Evolutionary conservation across 176 grass and related monocot genomes (phyloP).

Genomic region (Miscanthus lutarioriparius): DNA sequence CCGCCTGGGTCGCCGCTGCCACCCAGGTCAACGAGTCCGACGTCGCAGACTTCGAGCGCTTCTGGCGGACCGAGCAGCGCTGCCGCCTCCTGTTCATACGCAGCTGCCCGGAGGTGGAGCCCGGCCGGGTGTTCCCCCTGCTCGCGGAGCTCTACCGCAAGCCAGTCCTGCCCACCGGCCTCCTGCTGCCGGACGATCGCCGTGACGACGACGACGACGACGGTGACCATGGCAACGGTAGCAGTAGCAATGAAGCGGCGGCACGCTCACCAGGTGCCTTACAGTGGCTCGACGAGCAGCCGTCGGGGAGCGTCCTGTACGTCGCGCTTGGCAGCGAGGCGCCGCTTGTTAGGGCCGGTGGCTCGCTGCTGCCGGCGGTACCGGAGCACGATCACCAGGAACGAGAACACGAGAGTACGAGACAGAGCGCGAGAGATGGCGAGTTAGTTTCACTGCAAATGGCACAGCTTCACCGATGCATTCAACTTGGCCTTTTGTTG

Average conservation of each 20-base stretch:
- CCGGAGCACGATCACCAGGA: too few species aligned
- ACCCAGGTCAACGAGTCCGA: neutral
- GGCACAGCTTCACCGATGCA: too few species aligned
- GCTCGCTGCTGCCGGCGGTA: too few species aligned
- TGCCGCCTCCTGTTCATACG: neutral
- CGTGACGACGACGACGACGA: neutral
- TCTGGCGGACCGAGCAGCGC: neutral
- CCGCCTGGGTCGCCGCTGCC: neutral
- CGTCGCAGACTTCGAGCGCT: neutral
- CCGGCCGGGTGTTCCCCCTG: neutral
- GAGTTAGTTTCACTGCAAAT: too few species aligned
- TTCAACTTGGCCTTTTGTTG: too few species aligned
- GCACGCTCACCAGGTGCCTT: neutral
- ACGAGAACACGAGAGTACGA: too few species aligned
- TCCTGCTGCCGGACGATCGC: neutral
- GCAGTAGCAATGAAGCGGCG: too few species aligned
- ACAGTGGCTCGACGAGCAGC: constrained; percentile 36
- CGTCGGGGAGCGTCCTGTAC: constrained; percentile 26
- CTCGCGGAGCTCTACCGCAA: constrained; percentile 1
- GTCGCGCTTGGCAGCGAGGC: constrained; percentile 45
- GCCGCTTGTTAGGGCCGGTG: too few species aligned
- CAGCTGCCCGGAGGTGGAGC: constrained; percentile 33
- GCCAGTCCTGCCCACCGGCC: constrained; percentile 28
- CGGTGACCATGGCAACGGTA: too few species aligned
- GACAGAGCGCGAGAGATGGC: too few species aligned